phyloP scores from a whole-genome alignment of 2,329 filamentous ascomycete genomes.

The Neurospora sp. region DNA sequence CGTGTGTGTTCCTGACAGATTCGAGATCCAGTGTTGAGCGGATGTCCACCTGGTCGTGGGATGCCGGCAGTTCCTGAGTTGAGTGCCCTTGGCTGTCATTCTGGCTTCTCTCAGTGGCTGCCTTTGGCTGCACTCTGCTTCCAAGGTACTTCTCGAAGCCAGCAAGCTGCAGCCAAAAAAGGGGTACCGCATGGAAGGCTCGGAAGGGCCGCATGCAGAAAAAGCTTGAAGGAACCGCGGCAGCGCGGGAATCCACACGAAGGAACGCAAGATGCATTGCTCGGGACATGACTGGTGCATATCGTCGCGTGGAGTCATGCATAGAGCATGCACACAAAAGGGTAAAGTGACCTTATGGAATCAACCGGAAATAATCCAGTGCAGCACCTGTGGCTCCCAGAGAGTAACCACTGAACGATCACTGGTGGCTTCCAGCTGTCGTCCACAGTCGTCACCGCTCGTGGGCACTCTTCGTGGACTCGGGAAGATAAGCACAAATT shows the following conservation, averaged over 20 bases:
- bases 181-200: conserved; percentile 5
- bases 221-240: neutral
- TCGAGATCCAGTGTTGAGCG: neutral
- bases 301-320: neutral
- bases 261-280: neutral
- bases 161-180: neutral
- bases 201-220: conserved; percentile 7
- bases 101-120: neutral
- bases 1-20: neutral
- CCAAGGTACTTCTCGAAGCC: neutral
- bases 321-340: neutral
- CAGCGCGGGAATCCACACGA: neutral
- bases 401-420: neutral
- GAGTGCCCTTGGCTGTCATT: neutral
- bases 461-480: neutral
- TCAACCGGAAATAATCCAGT: neutral
- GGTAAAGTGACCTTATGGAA: neutral
- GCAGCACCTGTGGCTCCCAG: neutral
- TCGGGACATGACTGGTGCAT: neutral
- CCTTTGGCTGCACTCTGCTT: neutral
- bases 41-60: neutral
- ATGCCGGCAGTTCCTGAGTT: neutral
- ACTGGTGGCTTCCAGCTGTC: neutral
- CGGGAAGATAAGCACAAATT: neutral
- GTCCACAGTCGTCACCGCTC: neutral